These are phyloP conservation scores for Hypoxylon fragiforme DNA, from an alignment of 495 filamentous ascomycete species.

Conservation along the genomic window DNA sequence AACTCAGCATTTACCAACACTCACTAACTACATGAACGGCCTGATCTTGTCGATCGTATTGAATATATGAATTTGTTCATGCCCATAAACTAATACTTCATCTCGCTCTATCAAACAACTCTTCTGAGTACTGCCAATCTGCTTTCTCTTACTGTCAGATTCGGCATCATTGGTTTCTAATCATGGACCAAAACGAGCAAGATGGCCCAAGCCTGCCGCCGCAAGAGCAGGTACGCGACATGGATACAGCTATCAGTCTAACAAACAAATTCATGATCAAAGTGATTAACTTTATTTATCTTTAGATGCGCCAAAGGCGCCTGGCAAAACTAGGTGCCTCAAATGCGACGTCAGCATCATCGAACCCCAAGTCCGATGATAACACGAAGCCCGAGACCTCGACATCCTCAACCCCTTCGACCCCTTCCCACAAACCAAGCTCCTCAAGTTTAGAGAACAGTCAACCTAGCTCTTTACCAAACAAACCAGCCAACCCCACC, in stretches of 20 bases:
- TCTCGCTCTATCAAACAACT: too few species aligned
- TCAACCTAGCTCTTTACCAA: slow-evolving; percentile 7
- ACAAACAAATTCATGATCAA: too few species aligned
- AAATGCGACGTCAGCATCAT: slow-evolving; percentile 10
- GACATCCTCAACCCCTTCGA: slow-evolving; percentile 20
- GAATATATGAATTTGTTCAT: too few species aligned
- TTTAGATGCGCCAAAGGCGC: slow-evolving; percentile 70
- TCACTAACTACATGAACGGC: too few species aligned
- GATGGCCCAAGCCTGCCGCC: slow-evolving; percentile 31
- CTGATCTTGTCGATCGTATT: too few species aligned
- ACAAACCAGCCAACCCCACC: slow-evolving; percentile 8
- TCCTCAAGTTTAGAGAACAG: slow-evolving; percentile 7
- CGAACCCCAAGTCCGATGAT: slow-evolving; percentile 16
- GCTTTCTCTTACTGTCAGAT: too few species aligned
- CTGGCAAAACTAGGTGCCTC: slow-evolving; percentile 62
- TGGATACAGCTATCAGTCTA: too few species aligned
- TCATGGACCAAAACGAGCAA: slow-evolving; percentile 36
- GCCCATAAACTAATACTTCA: too few species aligned
- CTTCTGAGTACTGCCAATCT: too few species aligned
- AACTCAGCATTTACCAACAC: too few species aligned
- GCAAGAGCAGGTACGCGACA: slow-evolving; percentile 36
- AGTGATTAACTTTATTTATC: not conserved
- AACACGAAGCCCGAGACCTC: slow-evolving; percentile 23
- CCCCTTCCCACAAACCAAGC: slow-evolving; percentile 4
- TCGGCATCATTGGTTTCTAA: not conserved